These are phyloP conservation scores for Verticillium zaregamsianum DNA, from an alignment of 2,329 filamentous ascomycete genomes.

Conservation along the genomic window DNA sequence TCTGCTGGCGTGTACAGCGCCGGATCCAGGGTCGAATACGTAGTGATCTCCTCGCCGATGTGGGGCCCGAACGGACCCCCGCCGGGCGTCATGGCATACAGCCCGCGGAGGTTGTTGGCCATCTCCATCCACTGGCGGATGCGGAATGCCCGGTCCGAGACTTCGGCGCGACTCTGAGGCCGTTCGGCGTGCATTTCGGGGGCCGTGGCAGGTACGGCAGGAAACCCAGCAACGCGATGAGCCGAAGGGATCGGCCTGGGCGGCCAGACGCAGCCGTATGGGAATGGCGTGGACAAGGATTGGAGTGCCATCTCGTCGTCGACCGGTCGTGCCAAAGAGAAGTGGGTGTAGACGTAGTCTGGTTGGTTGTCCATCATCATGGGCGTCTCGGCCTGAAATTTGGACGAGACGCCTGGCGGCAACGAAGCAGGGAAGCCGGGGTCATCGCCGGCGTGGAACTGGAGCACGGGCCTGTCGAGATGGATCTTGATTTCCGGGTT, in stretches of 20 bases:
- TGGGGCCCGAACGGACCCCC: constrained; percentile 20
- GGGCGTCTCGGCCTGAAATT: constrained; percentile 46
- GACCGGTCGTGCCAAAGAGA: constrained; percentile 59
- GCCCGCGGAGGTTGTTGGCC: constrained; percentile 14
- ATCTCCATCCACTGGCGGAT: constrained; percentile 75
- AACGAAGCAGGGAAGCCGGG: not conserved
- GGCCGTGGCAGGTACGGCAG: constrained; percentile 18
- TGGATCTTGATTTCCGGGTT: constrained; percentile 67
- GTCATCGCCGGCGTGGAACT: constrained; percentile 34
- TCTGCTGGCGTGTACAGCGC: constrained; percentile 74
- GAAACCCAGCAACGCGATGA: constrained; percentile 42
- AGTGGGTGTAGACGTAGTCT: constrained; percentile 58
- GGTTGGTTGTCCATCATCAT: constrained; percentile 44
- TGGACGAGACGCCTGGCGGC: constrained; percentile 6
- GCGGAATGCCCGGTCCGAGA: constrained; percentile 68
- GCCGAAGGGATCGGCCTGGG: constrained; percentile 63
- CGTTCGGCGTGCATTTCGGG: constrained; percentile 20
- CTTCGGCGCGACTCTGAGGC: constrained; percentile 50
- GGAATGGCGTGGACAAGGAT: constrained; percentile 26
- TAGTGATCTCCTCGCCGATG: constrained; percentile 53
- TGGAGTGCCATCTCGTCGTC: constrained; percentile 28
- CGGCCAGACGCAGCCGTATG: constrained; percentile 67
- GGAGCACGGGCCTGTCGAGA: constrained; percentile 67
- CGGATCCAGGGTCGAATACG: constrained; percentile 68
- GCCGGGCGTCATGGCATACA: not conserved